A percentile compares a stretch with the other conserved stretches of the same genome.
Evolutionary conservation across 192 early-diverging fungal genomes (phyloP).

Genomic region (Dimargaris xerosporica): DNA sequence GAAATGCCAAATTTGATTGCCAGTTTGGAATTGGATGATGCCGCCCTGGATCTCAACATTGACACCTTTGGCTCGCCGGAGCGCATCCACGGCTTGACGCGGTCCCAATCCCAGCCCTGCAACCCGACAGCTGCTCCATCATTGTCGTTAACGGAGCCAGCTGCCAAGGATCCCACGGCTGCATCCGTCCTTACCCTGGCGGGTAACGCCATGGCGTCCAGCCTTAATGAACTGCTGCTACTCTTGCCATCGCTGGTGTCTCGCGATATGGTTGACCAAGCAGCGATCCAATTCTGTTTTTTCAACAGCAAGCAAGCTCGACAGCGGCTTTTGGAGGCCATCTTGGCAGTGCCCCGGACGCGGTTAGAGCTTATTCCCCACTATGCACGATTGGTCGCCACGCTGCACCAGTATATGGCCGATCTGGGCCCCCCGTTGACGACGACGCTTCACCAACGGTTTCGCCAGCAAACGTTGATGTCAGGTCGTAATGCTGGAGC

Average conservation of each 20-base stretch:
- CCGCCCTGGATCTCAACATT: too few species aligned
- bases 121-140: too few species aligned
- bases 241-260: constrained; percentile 62
- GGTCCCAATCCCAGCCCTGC: too few species aligned
- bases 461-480: constrained; percentile 55
- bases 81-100: too few species aligned
- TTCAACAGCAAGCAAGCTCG: constrained; percentile 68
- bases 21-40: too few species aligned
- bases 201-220: constrained; percentile 20
- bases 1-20: too few species aligned
- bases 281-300: constrained; percentile 87
- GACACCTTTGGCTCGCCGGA: too few species aligned
- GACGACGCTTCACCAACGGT: constrained; percentile 28
- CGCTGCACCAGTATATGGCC: constrained; percentile 69
- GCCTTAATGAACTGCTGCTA: constrained; percentile 49
- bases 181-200: constrained; percentile 1
- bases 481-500: constrained; percentile 23
- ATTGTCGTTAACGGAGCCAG: neutral
- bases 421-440: constrained; percentile 66
- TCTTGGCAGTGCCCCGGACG: constrained; percentile 64
- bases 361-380: constrained; percentile 78
- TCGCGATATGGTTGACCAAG: constrained; percentile 71
- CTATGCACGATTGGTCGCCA: constrained; percentile 79
- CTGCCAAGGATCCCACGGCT: constrained; percentile 17
- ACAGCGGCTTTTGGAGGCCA: constrained; percentile 54